phyloP scores from a whole-genome alignment of 148 eudicot species.

The Amaranthus palmeri region DNA sequence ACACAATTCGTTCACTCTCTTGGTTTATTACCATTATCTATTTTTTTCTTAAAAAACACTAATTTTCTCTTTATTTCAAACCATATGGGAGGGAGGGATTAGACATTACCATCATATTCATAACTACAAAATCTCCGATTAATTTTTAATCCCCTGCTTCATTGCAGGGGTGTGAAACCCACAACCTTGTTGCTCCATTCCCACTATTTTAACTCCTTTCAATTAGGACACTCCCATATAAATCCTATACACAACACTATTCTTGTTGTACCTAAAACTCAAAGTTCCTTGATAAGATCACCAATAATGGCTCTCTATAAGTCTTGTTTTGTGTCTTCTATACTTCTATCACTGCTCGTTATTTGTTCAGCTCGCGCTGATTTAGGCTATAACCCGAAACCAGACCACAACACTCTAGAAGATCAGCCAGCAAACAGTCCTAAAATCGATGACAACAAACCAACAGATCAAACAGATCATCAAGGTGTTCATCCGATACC shows the following conservation, averaged over 20 bases:
- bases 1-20: too few relatives aligned
- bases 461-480: neutral
- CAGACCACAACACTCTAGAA: neutral
- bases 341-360: neutral
- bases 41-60: too few relatives aligned
- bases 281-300: neutral
- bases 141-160: slow-evolving; percentile 13
- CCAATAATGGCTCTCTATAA: slow-evolving; percentile 9
- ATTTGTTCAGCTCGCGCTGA: slow-evolving; percentile 10
- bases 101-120: neutral
- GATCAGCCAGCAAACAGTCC: neutral
- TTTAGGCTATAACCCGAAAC: neutral
- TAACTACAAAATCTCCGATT: neutral
- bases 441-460: neutral
- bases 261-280: neutral
- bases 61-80: too few relatives aligned
- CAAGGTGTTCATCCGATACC: neutral
- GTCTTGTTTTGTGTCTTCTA: slow-evolving; percentile 11
- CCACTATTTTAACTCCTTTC: neutral
- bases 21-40: too few relatives aligned
- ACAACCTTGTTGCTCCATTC: slow-evolving; percentile 22
- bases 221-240: neutral
- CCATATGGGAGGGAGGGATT: too few relatives aligned
- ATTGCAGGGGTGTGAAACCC: slow-evolving; percentile 17
- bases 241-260: neutral